Evolutionary conservation across 2,329 filamentous ascomycete genomes (phyloP).

Genomic region (Neodidymelliopsis sp.): DNA sequence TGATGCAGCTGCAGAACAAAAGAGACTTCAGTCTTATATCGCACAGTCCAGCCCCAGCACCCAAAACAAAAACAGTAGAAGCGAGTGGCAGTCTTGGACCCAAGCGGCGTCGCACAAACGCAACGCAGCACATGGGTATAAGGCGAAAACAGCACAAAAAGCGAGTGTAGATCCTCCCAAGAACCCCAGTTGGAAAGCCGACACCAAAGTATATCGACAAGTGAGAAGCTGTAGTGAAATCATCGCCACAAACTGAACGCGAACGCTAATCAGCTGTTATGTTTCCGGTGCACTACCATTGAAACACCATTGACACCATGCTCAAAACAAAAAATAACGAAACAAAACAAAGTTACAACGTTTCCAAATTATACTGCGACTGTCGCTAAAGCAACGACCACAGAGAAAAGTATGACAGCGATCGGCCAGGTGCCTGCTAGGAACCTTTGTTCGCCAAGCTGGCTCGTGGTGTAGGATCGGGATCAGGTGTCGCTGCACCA

Average conservation of each 20-base stretch:
- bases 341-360: no score
- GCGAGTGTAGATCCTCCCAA: constrained; percentile 4
- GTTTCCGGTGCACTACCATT: constrained; percentile 24
- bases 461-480: constrained; percentile 53
- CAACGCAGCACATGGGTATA: constrained; percentile 15
- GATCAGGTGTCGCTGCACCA: constrained; percentile 45
- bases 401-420: constrained; percentile 1
- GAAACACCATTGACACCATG: constrained; percentile 19
- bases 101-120: constrained; percentile 13
- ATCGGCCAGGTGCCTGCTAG: constrained; percentile 1
- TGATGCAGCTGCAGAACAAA: not conserved
- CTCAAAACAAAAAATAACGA: constrained; percentile 3
- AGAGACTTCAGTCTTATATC: not conserved
- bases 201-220: constrained; percentile 12
- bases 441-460: constrained; percentile 3
- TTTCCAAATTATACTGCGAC: not conserved
- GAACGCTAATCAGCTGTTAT: constrained; percentile 21
- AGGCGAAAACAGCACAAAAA: constrained; percentile 13
- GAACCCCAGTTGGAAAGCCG: not conserved
- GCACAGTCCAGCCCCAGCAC: not conserved
- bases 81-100: constrained; percentile 18
- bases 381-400: constrained; percentile 2
- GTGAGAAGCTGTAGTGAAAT: not conserved
- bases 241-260: not conserved
- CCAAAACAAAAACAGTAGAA: constrained; percentile 7